Percentiles rank a stretch among this genome's conserved stretches.
These are phyloP conservation scores for Cicer arietinum DNA, from an alignment of 306 rosid genomes.

Conservation along the genomic window DNA sequence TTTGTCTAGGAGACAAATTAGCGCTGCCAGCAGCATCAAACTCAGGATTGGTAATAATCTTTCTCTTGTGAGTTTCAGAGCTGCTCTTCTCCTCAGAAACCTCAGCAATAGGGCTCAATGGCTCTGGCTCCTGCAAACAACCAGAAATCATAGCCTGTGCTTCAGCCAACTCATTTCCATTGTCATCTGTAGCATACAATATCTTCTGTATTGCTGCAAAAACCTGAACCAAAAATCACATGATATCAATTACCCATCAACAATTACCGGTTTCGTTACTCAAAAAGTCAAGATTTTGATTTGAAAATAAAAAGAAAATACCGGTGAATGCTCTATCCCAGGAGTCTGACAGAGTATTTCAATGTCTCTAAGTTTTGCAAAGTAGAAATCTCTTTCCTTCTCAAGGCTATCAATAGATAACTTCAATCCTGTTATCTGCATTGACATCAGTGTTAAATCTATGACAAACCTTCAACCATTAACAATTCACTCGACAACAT, in stretches of 20 bases:
- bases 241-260: neutral
- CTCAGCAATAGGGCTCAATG: constrained; percentile 85
- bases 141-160: constrained; percentile 81
- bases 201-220: constrained; percentile 87
- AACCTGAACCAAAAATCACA: constrained; percentile 55
- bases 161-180: constrained; percentile 79
- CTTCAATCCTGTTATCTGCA: constrained; percentile 89
- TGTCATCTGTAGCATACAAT: constrained; percentile 82
- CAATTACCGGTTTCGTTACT: neutral
- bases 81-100: constrained; percentile 71
- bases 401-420: constrained; percentile 93
- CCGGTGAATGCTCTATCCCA: constrained; percentile 71
- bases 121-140: constrained; percentile 49
- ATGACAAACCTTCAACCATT: neutral
- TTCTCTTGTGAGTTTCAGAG: constrained; percentile 80
- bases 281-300: neutral
- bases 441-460: neutral
- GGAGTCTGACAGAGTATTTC: constrained; percentile 92
- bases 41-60: constrained; percentile 67
- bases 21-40: constrained; percentile 66
- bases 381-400: constrained; percentile 95
- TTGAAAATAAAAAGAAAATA: constrained; percentile 37
- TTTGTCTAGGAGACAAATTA: constrained; percentile 77
- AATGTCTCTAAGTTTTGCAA: constrained; percentile 84
- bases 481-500: neutral